Evolutionary conservation across 78 protist species (phyloP), one percentile per base, ranked within the genome.

Genomic region (Protostelium mycophagum): DNA sequence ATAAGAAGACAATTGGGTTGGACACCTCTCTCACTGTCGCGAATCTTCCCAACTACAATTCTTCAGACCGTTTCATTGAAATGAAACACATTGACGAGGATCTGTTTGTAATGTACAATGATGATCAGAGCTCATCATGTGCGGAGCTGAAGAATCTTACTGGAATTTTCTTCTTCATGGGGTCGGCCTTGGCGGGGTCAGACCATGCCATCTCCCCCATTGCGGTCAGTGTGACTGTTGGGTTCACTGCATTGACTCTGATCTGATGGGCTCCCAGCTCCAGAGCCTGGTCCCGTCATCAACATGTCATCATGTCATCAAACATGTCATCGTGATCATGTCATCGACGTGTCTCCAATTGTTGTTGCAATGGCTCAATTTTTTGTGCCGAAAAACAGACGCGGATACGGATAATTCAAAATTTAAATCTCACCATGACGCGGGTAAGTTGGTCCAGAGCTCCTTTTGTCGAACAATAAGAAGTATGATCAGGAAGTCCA

Each of bases 361-460:
- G n/a, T n/a, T n/a, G n/a, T n/a, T n/a, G n/a, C n/a, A n/a, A n/a
- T n/a, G n/a, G n/a, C n/a, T n/a, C n/a, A n/a, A n/a, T n/a, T n/a
- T n/a, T n/a, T n/a, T n/a, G n/a, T n/a, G n/a, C n/a, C 5, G 73
- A 51, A 51, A 51, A 16, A 25, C 73, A 51, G 73, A 51, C 16
- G 73, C 16, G 73, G 73, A 51, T 5, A 16, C 73, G 73, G 73
- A 16, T 51, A 16, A 51, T 51, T 5, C n/a, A n/a, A n/a, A n/a
- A n/a, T n/a, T n/a, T n/a, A n/a, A n/a, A n/a, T n/a, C 5, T 51
- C 73, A 51, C 89, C 85, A 87, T 38, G 51, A 63, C 9, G 85
- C 89, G 89, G 1, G 89, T 87, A 36, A 87, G 25, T 36, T 87
- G 89, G 34, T 87, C 89, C 84, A 87, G 83, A 1, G 89, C 89